A percentile compares a stretch with the other conserved stretches of the same genome.
Evolutionary conservation across 805 yeast species (phyloP).

Genomic region (Clavispora phyllophila): DNA sequence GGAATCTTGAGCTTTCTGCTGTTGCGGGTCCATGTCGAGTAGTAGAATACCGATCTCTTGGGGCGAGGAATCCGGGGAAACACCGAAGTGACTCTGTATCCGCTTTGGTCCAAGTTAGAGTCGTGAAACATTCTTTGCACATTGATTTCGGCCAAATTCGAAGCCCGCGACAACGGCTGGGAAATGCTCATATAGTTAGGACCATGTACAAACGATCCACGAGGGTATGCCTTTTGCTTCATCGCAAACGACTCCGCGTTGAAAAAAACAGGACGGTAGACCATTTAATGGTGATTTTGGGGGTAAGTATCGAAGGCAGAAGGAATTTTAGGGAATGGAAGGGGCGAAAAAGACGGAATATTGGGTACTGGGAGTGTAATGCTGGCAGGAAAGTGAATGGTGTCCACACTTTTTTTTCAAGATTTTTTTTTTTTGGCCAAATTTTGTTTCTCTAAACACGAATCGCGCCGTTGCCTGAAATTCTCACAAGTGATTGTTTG

Average conservation of each 20-base stretch:
- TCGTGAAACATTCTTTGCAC: conserved; percentile 13
- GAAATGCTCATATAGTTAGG: conserved; percentile 36
- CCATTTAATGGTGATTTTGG: conserved; percentile 5
- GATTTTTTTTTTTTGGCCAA: not conserved
- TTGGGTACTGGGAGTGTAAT: not conserved
- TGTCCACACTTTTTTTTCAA: not conserved
- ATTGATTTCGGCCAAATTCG: conserved; percentile 31
- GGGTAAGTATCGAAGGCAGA: not conserved
- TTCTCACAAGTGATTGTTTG: not conserved
- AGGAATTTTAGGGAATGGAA: too few species aligned
- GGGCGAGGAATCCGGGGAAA: conserved; percentile 57
- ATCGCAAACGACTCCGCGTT: conserved; percentile 11
- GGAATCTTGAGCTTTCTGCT: conserved; percentile 13
- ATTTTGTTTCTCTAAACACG: not conserved
- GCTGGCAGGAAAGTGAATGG: not conserved
- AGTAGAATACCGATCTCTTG: conserved; percentile 48
- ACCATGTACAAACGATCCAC: conserved; percentile 25
- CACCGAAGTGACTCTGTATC: not conserved
- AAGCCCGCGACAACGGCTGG: conserved; percentile 41
- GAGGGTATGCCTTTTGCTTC: conserved; percentile 11
- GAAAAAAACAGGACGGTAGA: conserved; percentile 13
- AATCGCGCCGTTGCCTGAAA: not conserved
- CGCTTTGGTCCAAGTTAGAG: conserved; percentile 13
- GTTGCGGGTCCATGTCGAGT: conserved; percentile 37
- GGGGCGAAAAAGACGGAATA: not conserved